Conservation (phyloP, 1,284 basidiomycete species). For the Tausonia pullulans region DNA sequence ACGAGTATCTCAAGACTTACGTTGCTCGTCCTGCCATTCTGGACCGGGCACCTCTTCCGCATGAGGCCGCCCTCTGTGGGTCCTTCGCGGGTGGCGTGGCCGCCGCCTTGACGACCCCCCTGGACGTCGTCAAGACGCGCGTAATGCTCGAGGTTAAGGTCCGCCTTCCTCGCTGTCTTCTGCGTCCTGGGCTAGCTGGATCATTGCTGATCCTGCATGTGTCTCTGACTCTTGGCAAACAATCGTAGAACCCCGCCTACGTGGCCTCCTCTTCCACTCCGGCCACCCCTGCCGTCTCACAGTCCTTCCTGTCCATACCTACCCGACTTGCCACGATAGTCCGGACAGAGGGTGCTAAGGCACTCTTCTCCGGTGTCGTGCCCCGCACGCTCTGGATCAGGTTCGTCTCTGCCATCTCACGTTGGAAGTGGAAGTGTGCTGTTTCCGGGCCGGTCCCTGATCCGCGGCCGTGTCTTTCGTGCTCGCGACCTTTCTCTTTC, state of each 20-base stretch:
- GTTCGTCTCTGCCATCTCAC: slow-evolving; percentile 30
- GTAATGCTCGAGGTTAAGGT: slow-evolving; percentile 89
- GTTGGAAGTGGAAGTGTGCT: too few relatives aligned
- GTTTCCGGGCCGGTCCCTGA: too few relatives aligned
- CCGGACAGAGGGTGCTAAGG: slow-evolving; percentile 55
- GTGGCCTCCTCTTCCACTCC: neutral
- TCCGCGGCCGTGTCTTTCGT: too few relatives aligned
- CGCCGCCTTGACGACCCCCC: slow-evolving; percentile 80
- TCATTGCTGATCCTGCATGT: neutral
- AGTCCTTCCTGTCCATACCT: slow-evolving; percentile 42
- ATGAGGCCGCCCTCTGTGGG: slow-evolving; percentile 85
- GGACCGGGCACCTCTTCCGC: slow-evolving; percentile 50
- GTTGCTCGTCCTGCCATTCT: slow-evolving; percentile 41
- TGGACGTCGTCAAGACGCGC: slow-evolving; percentile 94
- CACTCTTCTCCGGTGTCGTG: slow-evolving; percentile 76
- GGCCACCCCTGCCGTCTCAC: slow-evolving; percentile 24
- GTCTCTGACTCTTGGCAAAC: too few relatives aligned
- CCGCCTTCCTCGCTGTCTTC: slow-evolving; percentile 23
- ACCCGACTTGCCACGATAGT: slow-evolving; percentile 56
- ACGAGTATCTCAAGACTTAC: slow-evolving; percentile 71
- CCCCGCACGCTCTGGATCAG: slow-evolving; percentile 94
- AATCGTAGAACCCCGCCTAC: neutral
- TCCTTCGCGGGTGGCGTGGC: slow-evolving; percentile 83
- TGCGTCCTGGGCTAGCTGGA: too few relatives aligned
- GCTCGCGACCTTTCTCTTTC: too few relatives aligned